A percentile compares a stretch with the other conserved stretches of the same genome.
Evolutionary conservation across 2,329 filamentous ascomycete species (phyloP).

Genomic region (Elsinoe ampelina): DNA sequence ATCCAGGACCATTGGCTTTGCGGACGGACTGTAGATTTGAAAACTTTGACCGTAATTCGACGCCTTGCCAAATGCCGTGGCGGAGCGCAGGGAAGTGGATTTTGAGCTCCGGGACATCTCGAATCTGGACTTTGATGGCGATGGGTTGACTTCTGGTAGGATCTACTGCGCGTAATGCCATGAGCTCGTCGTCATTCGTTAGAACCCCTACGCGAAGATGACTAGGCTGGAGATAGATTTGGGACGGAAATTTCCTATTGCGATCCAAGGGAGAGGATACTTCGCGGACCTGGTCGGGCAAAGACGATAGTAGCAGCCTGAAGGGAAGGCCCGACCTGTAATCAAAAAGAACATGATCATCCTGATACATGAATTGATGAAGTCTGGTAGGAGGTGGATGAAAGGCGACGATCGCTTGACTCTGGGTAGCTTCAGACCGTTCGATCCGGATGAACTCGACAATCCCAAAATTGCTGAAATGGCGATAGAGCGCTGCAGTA

Average conservation of each 20-base stretch:
- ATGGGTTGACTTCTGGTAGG: background rate
- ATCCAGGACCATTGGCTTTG: background rate
- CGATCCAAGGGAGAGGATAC: conserved; percentile 6
- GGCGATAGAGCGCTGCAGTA: conserved; percentile 19
- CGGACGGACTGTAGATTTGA: conserved; percentile 1
- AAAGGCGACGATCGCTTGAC: conserved; percentile 3
- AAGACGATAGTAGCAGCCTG: background rate
- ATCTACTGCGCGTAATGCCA: conserved; percentile 45
- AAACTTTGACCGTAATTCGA: background rate
- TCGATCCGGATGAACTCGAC: conserved; percentile 26
- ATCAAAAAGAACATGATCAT: background rate
- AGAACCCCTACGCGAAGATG: conserved; percentile 55
- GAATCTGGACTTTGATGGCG: conserved; percentile 10
- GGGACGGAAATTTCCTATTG: conserved; percentile 14
- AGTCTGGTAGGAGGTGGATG: conserved; percentile 9
- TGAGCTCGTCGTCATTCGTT: conserved; percentile 46
- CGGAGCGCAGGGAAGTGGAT: conserved; percentile 15
- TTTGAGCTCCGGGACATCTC: conserved; percentile 11
- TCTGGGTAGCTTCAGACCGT: background rate
- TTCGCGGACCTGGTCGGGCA: background rate
- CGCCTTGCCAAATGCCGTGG: background rate
- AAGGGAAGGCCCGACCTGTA: background rate
- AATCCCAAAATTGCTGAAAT: conserved; percentile 20
- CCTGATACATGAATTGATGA: background rate
- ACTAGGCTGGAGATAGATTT: conserved; percentile 17